Evolutionary conservation across 2,329 filamentous ascomycete genomes (phyloP), one percentile per base, ranked within the genome.

Genomic region (Paraconiothyrium brasiliense): DNA sequence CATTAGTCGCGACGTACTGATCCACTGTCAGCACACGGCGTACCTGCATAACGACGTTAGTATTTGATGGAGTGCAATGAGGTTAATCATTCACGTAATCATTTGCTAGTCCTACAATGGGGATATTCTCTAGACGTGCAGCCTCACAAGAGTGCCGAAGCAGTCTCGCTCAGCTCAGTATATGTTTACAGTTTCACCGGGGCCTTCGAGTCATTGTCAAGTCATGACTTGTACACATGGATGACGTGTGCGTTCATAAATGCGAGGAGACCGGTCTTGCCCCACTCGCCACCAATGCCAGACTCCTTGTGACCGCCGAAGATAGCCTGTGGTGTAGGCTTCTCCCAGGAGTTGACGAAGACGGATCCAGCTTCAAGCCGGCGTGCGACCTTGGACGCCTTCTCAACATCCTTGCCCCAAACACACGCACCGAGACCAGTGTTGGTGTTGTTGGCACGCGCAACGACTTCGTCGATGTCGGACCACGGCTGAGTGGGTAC

Each of bases 291-390:
- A 48, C 92, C 92, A 60, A 93, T 91, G 64, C 92, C 92, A 30
- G 84, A 87, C 80, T 93, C 86, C 81, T 94, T 94, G 84, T 86
- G 92, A 0, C 93, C 92, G 57, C 90, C 90, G 68, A 94, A 94
- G 67, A 79, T 74, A 4, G 82, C 83, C 66, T 80, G 76, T 0
- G 83, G 80, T 4, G 79, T 82, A 0, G 79, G 78, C 71, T 82
- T 81, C 71, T 83, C 80, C 61, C 76, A 83, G 22, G 78, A 82
- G 75, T 88, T 88, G 59, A 87, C 79, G 73, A 83, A 88, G 20
- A 87, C 83, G 34, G 77, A 85, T 1, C 86, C 86, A n/a, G 85
- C 83, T 69, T 85, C 78, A 16, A 88, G 71, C 30, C 78, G 73
- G 44, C 76, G 74, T 4, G 82, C 84, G 60, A 87, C 81, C 46